Evolutionary conservation across 441 rosid species (phyloP), one percentile per base, ranked within the genome.

Genomic region (Erysimum cheiri): DNA sequence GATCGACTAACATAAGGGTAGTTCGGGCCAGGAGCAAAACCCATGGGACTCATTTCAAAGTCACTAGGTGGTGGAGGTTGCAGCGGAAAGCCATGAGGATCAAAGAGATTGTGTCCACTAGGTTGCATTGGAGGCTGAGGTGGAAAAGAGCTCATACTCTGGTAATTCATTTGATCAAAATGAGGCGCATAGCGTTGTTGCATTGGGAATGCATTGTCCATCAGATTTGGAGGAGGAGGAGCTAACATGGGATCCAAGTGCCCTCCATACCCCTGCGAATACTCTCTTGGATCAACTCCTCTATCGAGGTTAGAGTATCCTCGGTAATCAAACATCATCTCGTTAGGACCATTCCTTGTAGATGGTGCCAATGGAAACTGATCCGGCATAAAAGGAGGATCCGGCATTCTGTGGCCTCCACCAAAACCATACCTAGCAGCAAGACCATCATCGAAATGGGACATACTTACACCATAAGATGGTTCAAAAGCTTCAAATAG

Each of bases 131-230:
- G 77, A 47, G 79, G 82, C 68, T 81, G 85, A 6, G 84, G 58
- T 64, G 79, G 80, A n/a, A 67, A 49, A 24, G 54, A 40, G 65
- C 64, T 75, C 68, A 75, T 77, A 78, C 85, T 85, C 12, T 70
- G 14, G 59, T 78, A 77, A 74, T 85, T 86, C 76, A 86, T 46
- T 55, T 83, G 95, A 78, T 87, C 87, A 29, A 89, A 69, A 6
- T 77, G 84, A 10, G 95, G 87, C 1, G 87, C 83, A 67, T 91
- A 91, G 2, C 87, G 84, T 58, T 87, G 85, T 63, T 87, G 89
- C 77, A 80, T 80, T 0, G 84, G 67, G 6, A 89, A 82, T 54
- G 79, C 33, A 67, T 68, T 77, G 62, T 71, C 67, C 71, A 62
- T 75, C 73, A 77, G 80, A 48, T 70, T 76, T 7, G 86, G 67